Conservation (phyloP, 352 stramenopile species). For the Elongisporangium anandrum region DNA sequence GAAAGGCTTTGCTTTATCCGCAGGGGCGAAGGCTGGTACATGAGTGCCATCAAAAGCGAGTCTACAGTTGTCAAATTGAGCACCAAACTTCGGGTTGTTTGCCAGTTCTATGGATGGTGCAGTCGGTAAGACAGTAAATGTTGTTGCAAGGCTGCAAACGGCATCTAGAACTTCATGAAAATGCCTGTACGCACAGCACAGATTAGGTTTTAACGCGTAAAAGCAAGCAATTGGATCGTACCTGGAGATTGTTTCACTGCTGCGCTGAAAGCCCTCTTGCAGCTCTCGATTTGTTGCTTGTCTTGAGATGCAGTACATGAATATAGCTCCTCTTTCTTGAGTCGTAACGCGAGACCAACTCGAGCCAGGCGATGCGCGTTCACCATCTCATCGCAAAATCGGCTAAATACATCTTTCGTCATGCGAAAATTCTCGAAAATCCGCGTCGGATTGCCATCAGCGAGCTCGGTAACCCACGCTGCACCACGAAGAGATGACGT, state of each 20-base stretch:
- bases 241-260: conserved; percentile 9
- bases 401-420: conserved; percentile 1
- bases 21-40: conserved; percentile 6
- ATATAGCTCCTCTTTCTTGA: conserved; percentile 7
- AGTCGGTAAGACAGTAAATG: conserved; percentile 1
- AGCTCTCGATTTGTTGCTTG: conserved; percentile 7
- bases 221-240: background rate
- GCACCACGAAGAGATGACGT: conserved; percentile 4
- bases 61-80: conserved; percentile 7
- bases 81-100: conserved; percentile 7
- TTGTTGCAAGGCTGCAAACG: background rate
- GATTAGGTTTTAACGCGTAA: background rate
- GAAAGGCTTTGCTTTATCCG: conserved; percentile 10
- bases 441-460: background rate
- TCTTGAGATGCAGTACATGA: conserved; percentile 8
- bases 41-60: conserved; percentile 13
- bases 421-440: conserved; percentile 11
- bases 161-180: conserved; percentile 5
- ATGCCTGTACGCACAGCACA: conserved; percentile 1
- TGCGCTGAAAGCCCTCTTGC: conserved; percentile 14
- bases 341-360: background rate
- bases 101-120: background rate
- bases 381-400: background rate
- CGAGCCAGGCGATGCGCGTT: background rate
- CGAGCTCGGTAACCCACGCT: conserved; percentile 3